Conservation (phyloP, 768 basidiomycete species). For the Sporobolomyces pararoseus region DNA sequence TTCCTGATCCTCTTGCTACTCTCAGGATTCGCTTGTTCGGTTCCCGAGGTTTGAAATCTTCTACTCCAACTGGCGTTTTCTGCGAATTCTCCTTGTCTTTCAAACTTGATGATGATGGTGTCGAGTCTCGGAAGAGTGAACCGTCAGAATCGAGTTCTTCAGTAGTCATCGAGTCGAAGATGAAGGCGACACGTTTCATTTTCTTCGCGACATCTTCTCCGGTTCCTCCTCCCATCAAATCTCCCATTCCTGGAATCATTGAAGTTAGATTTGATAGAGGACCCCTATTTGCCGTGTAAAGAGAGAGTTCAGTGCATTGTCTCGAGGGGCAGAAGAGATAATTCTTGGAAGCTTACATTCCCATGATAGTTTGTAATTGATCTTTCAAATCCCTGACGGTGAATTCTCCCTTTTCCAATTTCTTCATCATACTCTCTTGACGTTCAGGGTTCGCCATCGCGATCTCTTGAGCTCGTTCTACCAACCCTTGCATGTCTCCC, state of each 20-base stretch:
- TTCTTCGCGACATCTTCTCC: conserved; percentile 76
- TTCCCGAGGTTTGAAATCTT: conserved; percentile 52
- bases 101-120: neutral
- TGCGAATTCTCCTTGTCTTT: conserved; percentile 36
- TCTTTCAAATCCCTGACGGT: conserved; percentile 97
- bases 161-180: conserved; percentile 96
- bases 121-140: conserved; percentile 62
- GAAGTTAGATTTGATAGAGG: conserved; percentile 96
- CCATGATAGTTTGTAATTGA: conserved; percentile 96
- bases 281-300: conserved; percentile 65
- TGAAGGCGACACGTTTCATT: conserved; percentile 97
- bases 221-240: conserved; percentile 72
- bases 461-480: conserved; percentile 98
- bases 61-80: conserved; percentile 42
- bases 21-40: conserved; percentile 85
- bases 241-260: conserved; percentile 96
- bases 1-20: conserved; percentile 89
- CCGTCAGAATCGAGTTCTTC: conserved; percentile 88
- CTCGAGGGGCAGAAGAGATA: no score
- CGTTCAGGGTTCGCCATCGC: conserved; percentile 78
- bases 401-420: conserved; percentile 92
- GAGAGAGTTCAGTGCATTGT: no score
- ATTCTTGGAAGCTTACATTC: conserved; percentile 82
- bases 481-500: conserved; percentile 92
- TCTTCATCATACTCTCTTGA: conserved; percentile 97